phyloP scores from a whole-genome alignment of 371 early-diverging fungal genomes.

The Mortierella polycephala region DNA sequence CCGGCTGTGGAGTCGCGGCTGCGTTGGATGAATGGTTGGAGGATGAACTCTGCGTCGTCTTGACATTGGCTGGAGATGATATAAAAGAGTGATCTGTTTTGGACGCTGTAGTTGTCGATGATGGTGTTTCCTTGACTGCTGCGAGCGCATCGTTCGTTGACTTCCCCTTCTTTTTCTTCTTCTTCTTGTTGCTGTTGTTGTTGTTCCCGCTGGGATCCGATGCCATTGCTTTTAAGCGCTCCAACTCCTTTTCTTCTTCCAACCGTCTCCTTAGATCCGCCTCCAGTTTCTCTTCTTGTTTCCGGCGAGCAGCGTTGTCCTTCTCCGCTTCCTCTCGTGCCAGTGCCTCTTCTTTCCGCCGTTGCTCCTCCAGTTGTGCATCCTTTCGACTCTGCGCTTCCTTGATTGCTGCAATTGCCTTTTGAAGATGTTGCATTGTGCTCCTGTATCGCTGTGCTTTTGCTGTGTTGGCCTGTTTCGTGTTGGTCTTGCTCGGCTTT shows the following conservation, averaged over 20 bases:
- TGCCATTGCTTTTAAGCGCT: constrained; percentile 47
- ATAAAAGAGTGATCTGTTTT: constrained; percentile 8
- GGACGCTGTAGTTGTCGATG: constrained; percentile 1
- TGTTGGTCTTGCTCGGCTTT: constrained; percentile 31
- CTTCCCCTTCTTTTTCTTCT: constrained; percentile 53
- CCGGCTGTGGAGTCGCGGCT: background rate
- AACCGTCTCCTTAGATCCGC: constrained; percentile 46
- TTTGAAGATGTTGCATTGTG: constrained; percentile 51
- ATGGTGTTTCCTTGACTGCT: constrained; percentile 19
- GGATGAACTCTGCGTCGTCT: constrained; percentile 5
- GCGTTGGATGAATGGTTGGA: background rate
- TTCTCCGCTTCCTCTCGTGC: constrained; percentile 54
- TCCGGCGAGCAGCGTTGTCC: constrained; percentile 47
- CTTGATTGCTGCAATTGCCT: constrained; percentile 39
- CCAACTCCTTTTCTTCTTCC: constrained; percentile 52
- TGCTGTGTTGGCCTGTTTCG: constrained; percentile 33
- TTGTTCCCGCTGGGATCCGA: constrained; percentile 41
- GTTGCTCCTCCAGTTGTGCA: constrained; percentile 48
- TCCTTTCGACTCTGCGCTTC: constrained; percentile 53
- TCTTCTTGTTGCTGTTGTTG: constrained; percentile 41
- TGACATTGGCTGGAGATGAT: constrained; percentile 8
- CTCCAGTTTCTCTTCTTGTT: constrained; percentile 55
- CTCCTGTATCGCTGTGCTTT: constrained; percentile 35
- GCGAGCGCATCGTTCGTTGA: constrained; percentile 7
- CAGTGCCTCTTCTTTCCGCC: constrained; percentile 46